Percentiles rank a stretch among this genome's conserved stretches.
Evolutionary conservation across 257 asterid genomes (phyloP).

Genomic region (Ehretia macrophylla): DNA sequence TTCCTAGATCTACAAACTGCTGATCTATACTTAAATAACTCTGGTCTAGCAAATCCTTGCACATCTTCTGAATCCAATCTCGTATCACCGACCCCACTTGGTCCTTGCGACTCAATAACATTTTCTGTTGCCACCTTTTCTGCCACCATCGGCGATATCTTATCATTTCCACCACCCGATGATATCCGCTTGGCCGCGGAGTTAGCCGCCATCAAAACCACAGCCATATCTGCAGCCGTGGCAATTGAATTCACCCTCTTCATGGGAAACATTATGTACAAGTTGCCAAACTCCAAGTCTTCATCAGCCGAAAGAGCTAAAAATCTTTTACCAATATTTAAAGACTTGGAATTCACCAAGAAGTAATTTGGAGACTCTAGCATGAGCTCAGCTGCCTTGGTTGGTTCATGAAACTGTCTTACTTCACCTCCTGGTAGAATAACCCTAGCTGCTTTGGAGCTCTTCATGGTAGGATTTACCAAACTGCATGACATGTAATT

Average conservation of each 20-base stretch:
- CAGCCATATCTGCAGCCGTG: constrained; percentile 39
- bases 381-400: constrained; percentile 43
- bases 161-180: constrained; percentile 21
- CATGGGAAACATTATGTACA: constrained; percentile 53
- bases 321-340: constrained; percentile 38
- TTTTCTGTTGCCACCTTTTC: not conserved
- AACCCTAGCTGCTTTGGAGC: constrained; percentile 25
- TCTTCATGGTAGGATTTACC: constrained; percentile 8
- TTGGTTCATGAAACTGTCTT: constrained; percentile 26
- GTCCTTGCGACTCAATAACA: not conserved
- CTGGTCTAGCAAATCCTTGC: constrained; percentile 18
- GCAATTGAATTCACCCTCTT: constrained; percentile 40
- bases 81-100: not conserved
- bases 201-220: constrained; percentile 34
- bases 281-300: constrained; percentile 42
- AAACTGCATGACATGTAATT: constrained; percentile 21
- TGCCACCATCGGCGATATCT: constrained; percentile 12
- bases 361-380: constrained; percentile 29
- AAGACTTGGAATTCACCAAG: constrained; percentile 28
- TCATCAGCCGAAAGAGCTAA: constrained; percentile 42
- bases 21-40: constrained; percentile 12
- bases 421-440: constrained; percentile 34
- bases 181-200: constrained; percentile 30
- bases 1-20: constrained; percentile 32
- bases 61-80: constrained; percentile 11